A percentile compares a stretch with the other conserved stretches of the same genome.
These are phyloP conservation scores for Paragyromitra xinjiangensis DNA, from an alignment of 495 filamentous ascomycete species.

Conservation along the genomic window DNA sequence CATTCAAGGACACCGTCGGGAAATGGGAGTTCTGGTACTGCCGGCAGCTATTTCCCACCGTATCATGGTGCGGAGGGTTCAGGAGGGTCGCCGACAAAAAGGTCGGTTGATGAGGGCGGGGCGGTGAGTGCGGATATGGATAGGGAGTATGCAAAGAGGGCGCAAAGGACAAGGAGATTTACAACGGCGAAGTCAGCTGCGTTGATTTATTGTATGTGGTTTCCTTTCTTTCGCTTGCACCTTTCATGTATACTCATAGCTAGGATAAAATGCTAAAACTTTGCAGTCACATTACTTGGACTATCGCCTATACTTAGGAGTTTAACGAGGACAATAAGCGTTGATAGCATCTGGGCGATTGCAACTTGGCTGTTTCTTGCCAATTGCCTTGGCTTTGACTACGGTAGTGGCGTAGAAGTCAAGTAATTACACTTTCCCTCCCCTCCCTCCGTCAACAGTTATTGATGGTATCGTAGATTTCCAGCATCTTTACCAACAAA, in stretches of 20 bases:
- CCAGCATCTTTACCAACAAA: constrained; percentile 93
- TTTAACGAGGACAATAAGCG: constrained; percentile 85
- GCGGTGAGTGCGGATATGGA: constrained; percentile 22
- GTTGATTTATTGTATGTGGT: constrained; percentile 78
- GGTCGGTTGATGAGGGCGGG: constrained; percentile 9
- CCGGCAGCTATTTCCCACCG: constrained; percentile 53
- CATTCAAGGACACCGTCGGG: constrained; percentile 39
- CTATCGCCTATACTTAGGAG: constrained; percentile 94
- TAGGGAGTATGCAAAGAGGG: constrained; percentile 33
- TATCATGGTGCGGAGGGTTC: constrained; percentile 31
- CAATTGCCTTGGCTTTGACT: constrained; percentile 98
- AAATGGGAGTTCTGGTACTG: constrained; percentile 26
- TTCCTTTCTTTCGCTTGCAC: neutral
- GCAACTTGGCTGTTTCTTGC: constrained; percentile 90
- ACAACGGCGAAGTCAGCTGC: constrained; percentile 86
- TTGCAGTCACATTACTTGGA: constrained; percentile 72
- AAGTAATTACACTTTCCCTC: constrained; percentile 58
- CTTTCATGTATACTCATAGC: neutral
- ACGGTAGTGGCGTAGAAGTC: constrained; percentile 73
- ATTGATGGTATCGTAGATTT: constrained; percentile 64
- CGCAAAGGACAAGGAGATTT: constrained; percentile 65
- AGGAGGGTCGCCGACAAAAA: constrained; percentile 35
- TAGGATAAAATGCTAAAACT: constrained; percentile 6
- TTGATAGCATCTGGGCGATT: constrained; percentile 95
- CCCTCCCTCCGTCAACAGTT: neutral